These are phyloP conservation scores for Rhodosporidiobolus sp. DNA, from an alignment of 768 basidiomycete species.

Conservation along the genomic window DNA sequence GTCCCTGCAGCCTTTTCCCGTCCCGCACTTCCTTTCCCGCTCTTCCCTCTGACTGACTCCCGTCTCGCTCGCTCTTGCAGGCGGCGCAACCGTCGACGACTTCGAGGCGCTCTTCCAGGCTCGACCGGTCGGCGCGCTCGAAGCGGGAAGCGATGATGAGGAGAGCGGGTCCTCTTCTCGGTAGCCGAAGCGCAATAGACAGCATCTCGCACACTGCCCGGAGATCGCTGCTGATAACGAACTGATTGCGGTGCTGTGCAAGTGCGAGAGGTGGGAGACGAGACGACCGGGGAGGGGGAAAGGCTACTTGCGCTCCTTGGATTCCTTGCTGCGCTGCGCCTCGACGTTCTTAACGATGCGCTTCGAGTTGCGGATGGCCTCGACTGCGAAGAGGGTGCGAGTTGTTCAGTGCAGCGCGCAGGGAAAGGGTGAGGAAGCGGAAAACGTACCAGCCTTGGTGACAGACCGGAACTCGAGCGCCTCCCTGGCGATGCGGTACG, in stretches of 20 bases:
- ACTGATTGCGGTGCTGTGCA: background rate
- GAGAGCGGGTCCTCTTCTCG: background rate
- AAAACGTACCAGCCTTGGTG: conserved; percentile 15
- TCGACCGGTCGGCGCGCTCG: background rate
- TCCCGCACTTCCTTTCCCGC: background rate
- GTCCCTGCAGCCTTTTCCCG: background rate
- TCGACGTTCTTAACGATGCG: background rate
- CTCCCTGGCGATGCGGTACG: background rate
- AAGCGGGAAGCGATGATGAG: background rate
- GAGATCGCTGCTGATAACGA: too few species aligned
- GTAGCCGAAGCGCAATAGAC: background rate
- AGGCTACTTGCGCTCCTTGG: background rate
- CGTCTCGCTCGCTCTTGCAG: background rate
- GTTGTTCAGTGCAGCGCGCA: background rate
- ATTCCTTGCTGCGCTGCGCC: background rate
- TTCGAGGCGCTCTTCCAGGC: conserved; percentile 35
- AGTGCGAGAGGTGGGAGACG: background rate
- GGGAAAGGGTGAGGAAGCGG: too few species aligned
- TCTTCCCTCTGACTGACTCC: background rate
- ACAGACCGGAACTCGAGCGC: conserved; percentile 13
- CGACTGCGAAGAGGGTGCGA: background rate
- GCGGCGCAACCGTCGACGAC: conserved; percentile 17
- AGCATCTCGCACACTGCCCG: too few species aligned
- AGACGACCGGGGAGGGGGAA: too few species aligned
- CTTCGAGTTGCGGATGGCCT: conserved; percentile 1